Evolutionary conservation across 108 stramenopile species (phyloP), one percentile per base, ranked within the genome.

Genomic region (Epithemia pelagica): DNA sequence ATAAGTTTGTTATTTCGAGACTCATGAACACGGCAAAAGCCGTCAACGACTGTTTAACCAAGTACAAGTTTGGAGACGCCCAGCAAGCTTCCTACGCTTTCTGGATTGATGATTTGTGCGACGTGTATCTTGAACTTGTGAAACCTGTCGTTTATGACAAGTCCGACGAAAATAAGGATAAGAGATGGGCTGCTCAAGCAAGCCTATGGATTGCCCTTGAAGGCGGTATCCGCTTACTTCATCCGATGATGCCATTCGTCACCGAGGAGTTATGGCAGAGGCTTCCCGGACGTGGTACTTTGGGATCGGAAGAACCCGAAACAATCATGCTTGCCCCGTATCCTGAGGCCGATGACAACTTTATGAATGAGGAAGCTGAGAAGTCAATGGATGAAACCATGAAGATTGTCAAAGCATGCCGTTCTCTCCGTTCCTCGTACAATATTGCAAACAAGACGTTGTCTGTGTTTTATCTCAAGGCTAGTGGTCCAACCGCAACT

Each of bases 221-320:
- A 61, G 69, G 77, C 56, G 95, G 91, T 28, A 71, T 99, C 56
- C 91, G 97, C 64, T 78, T 97, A 61, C 81, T 97, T 52, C 99
- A 99, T 79, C 97, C 97, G 8, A 88, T 98, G 89, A 98, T 98
- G 96, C 99, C 99, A 51, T 99, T 96, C 77, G 94, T 99, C 23
- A 98, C 97, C 7, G 99, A 99, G 78, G 99, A 99, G 78, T 82
- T 99, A 20, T 99, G 99, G 99, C 99, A 99, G 73, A 86, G 99
- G 58, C 84, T 99, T n/a, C 99, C 99, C 53, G 95, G 95, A 32
- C 88, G 97, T 37, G 95, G 96, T n/a, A 91, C 85, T 24, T 76
- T 96, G 30, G 95, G 94, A 55, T 76, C 79, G 24, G 63, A 68
- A 37, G 97, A 97, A 61, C 69, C 90, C 0, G 62, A 82, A 59